Conservation (phyloP, 164 flowering plant genomes). For the Sedum album region DNA sequence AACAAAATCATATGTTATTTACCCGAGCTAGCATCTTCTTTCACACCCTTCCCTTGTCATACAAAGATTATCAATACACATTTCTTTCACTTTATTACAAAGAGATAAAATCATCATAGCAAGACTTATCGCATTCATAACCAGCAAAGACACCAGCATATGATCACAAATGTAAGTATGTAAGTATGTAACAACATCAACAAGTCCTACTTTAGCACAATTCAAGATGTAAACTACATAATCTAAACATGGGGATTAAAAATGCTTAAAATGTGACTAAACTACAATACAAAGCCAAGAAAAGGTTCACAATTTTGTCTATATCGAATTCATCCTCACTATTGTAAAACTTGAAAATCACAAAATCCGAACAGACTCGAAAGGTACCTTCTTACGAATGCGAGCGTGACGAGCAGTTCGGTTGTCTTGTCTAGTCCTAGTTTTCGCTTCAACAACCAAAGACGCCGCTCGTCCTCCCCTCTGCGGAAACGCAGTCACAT, state of each 20-base stretch:
- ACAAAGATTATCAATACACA: not conserved
- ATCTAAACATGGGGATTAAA: not conserved
- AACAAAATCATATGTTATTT: not conserved
- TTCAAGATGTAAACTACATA: too few species aligned
- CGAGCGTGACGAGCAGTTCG: conserved; percentile 70
- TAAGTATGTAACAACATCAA: too few species aligned
- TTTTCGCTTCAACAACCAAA: conserved; percentile 32
- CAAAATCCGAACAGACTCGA: too few species aligned
- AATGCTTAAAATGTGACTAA: not conserved
- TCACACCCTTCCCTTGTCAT: not conserved
- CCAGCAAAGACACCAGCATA: not conserved
- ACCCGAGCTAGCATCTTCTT: not conserved
- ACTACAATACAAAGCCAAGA: too few species aligned
- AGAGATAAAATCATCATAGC: not conserved
- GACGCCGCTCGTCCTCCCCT: not conserved
- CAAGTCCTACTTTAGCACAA: too few species aligned
- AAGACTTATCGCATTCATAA: not conserved
- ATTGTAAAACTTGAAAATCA: too few species aligned
- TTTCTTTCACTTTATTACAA: not conserved
- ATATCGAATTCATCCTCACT: too few species aligned
- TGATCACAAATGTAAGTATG: not conserved
- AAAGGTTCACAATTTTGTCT: not conserved
- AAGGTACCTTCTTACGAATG: conserved; percentile 65
- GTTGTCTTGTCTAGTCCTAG: conserved; percentile 47
- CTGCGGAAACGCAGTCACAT: not conserved